Conservation (phyloP, 1,284 basidiomycete species). For the Cryptococcus maquisensis region DNA sequence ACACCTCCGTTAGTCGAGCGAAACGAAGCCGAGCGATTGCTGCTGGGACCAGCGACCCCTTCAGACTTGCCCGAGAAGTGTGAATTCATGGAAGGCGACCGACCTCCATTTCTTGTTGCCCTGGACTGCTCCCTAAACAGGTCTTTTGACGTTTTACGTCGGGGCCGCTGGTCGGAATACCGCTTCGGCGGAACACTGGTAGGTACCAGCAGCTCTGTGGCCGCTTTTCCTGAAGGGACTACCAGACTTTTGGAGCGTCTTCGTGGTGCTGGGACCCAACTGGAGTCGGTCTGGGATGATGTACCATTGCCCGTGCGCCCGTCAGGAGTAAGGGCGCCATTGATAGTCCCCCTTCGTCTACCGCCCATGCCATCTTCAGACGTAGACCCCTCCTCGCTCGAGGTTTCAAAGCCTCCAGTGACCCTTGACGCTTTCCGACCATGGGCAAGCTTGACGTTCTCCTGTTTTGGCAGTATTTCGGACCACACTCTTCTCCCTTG, state of each 20-base stretch:
- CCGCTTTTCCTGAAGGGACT: slow-evolving; percentile 5
- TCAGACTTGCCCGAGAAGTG: background rate
- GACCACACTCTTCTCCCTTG: slow-evolving; percentile 25
- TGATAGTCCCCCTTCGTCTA: background rate
- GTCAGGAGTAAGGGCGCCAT: background rate
- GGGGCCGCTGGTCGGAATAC: background rate
- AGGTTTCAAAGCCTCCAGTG: slow-evolving; percentile 41
- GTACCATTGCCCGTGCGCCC: background rate
- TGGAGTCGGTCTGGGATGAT: background rate
- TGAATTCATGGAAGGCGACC: slow-evolving; percentile 1
- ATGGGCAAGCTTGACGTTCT: slow-evolving; percentile 12
- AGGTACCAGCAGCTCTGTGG: slow-evolving; percentile 3
- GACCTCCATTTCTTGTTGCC: background rate
- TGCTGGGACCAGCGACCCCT: background rate
- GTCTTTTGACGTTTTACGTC: slow-evolving; percentile 3
- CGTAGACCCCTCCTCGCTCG: slow-evolving; percentile 21
- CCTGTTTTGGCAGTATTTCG: slow-evolving; percentile 12
- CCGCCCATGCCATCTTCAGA: slow-evolving; percentile 2
- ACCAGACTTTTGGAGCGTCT: slow-evolving; percentile 22
- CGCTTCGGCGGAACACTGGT: slow-evolving; percentile 2
- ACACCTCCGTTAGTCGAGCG: background rate
- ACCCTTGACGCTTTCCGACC: slow-evolving; percentile 27
- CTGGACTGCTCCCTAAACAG: background rate
- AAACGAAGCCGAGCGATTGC: background rate
- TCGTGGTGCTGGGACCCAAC: background rate